Conservation (phyloP, 805 yeast species). For the Starmera caribaea region DNA sequence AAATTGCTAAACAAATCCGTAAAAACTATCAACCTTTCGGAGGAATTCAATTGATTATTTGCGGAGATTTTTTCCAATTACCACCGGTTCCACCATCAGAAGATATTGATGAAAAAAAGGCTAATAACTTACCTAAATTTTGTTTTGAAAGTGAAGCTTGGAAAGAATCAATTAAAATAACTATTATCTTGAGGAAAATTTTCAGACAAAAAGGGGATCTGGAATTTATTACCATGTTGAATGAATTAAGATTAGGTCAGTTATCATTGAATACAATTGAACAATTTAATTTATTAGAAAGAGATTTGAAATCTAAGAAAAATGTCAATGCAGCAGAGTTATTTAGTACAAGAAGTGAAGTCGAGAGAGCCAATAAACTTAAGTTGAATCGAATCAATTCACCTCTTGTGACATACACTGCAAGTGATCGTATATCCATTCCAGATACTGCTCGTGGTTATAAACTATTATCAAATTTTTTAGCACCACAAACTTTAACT, state of each 20-base stretch:
- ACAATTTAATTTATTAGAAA: constrained; percentile 41
- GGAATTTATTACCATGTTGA: constrained; percentile 61
- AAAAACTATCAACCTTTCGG: constrained; percentile 54
- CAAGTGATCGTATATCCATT: constrained; percentile 46
- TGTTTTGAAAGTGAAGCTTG: constrained; percentile 62
- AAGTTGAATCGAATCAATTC: constrained; percentile 41
- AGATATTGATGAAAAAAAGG: constrained; percentile 2
- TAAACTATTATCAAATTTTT: constrained; percentile 41
- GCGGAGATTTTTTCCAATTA: constrained; percentile 77
- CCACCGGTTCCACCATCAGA: constrained; percentile 53
- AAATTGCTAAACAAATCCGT: constrained; percentile 44
- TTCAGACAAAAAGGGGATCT: constrained; percentile 73
- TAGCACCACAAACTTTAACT: constrained; percentile 48
- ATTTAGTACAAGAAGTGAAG: constrained; percentile 66
- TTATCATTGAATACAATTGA: constrained; percentile 36
- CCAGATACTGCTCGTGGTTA: constrained; percentile 32
- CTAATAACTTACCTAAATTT: constrained; percentile 26
- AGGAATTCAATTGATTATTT: constrained; percentile 64
- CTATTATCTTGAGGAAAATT: constrained; percentile 53
- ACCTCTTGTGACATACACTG: constrained; percentile 29
- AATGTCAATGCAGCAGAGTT: constrained; percentile 68
- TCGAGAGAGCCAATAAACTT: constrained; percentile 50
- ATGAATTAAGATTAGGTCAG: constrained; percentile 60
- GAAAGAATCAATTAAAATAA: constrained; percentile 45
- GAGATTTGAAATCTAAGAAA: constrained; percentile 40